phyloP scores from a whole-genome alignment of 306 rosid species.

The Malus orientalis region DNA sequence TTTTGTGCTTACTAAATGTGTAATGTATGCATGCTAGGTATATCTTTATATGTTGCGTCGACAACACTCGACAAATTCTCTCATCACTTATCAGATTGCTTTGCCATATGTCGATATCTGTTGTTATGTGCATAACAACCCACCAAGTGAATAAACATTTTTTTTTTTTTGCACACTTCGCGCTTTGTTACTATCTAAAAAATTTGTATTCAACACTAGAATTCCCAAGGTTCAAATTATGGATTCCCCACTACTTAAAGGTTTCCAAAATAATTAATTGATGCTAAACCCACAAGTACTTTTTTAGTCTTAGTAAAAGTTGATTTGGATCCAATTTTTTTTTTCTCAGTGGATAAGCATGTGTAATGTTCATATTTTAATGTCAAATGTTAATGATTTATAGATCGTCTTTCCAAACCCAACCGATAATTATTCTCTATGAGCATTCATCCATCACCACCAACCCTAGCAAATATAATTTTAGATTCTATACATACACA shows the following conservation, averaged over 20 bases:
- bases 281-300: neutral
- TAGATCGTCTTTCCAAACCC: neutral
- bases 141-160: no score
- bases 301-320: neutral
- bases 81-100: no score
- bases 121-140: no score
- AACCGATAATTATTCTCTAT: neutral
- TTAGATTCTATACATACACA: neutral
- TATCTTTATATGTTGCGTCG: no score
- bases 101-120: rapidly evolving
- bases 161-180: no score
- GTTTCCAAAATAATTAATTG: neutral
- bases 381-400: neutral
- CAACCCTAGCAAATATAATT: neutral
- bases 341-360: neutral
- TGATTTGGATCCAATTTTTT: neutral
- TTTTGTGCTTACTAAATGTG: no score
- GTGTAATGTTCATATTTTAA: neutral
- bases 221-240: no score
- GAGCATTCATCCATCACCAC: neutral
- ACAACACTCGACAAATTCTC: no score
- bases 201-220: no score
- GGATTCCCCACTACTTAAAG: no score
- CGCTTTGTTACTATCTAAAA: no score
- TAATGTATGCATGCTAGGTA: no score